Conservation (phyloP, 2,329 filamentous ascomycete genomes). For the Trichocomaceae sp. region DNA sequence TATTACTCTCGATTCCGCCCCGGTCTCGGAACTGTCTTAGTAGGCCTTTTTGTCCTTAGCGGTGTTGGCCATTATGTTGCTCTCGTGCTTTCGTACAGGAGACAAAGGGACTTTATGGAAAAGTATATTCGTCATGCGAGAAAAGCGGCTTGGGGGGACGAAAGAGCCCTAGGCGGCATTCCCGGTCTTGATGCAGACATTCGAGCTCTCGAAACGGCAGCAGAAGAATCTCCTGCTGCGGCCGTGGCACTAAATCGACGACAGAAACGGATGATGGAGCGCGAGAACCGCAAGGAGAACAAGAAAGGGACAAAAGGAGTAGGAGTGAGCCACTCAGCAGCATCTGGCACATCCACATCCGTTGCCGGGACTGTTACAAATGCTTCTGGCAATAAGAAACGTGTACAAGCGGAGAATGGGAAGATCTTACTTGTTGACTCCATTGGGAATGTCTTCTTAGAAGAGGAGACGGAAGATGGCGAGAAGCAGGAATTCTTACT, state of each 20-base stretch:
- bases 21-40: constrained; percentile 74
- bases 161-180: constrained; percentile 58
- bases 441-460: constrained; percentile 86
- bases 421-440: constrained; percentile 92
- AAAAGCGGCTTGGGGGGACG: constrained; percentile 83
- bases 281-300: constrained; percentile 61
- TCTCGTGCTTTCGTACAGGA: constrained; percentile 78
- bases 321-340: constrained; percentile 17
- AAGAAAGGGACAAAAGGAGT: constrained; percentile 40
- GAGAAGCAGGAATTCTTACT: constrained; percentile 75
- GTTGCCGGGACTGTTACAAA: constrained; percentile 40
- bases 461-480: constrained; percentile 83
- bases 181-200: constrained; percentile 53
- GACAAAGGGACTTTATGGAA: constrained; percentile 84
- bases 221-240: constrained; percentile 44
- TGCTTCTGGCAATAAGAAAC: constrained; percentile 66
- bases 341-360: constrained; percentile 47
- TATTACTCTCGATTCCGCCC: constrained; percentile 94
- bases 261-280: constrained; percentile 83
- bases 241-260: constrained; percentile 69
- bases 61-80: constrained; percentile 82
- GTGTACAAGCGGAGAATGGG: constrained; percentile 87
- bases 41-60: constrained; percentile 75
- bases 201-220: constrained; percentile 39
- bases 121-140: constrained; percentile 87